These are phyloP conservation scores for Chromera velia DNA, from an alignment of 73 alveolate genomes.

Conservation along the genomic window DNA sequence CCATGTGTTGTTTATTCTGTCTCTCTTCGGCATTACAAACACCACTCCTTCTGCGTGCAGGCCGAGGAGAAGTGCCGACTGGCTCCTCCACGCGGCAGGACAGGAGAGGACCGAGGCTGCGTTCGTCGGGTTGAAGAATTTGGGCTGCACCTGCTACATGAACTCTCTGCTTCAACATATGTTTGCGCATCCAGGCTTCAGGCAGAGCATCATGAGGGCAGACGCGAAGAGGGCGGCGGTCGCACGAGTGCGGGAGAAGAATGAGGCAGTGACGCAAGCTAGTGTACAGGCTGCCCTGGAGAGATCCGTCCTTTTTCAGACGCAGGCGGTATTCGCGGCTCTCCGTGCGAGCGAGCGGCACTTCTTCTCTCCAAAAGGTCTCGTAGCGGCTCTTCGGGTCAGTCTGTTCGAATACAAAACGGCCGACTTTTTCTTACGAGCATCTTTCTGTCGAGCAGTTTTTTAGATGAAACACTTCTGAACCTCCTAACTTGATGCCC, in stretches of 20 bases:
- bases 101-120: slow-evolving; percentile 50
- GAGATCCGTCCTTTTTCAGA: slow-evolving; percentile 1
- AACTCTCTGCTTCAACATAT: slow-evolving; percentile 81
- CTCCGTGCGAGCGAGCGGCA: slow-evolving; percentile 4
- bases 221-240: too few relatives aligned
- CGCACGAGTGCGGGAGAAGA: too few relatives aligned
- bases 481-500: too few relatives aligned
- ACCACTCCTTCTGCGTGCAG: slow-evolving; percentile 19
- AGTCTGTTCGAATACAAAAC: too few relatives aligned
- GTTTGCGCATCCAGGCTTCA: slow-evolving; percentile 69
- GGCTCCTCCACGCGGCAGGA: slow-evolving; percentile 13
- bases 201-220: slow-evolving; percentile 33
- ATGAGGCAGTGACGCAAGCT: too few relatives aligned
- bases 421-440: too few relatives aligned
- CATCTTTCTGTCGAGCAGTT: too few relatives aligned
- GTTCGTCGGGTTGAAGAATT: slow-evolving; percentile 52
- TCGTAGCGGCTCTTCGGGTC: slow-evolving; percentile 6
- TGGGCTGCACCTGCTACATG: slow-evolving; percentile 92
- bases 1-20: too few relatives aligned
- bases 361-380: slow-evolving; percentile 8
- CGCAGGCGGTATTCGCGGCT: slow-evolving; percentile 8
- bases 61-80: slow-evolving; percentile 5
- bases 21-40: too few relatives aligned
- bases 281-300: slow-evolving; percentile 7
- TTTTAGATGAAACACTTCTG: too few relatives aligned